Evolutionary conservation across 805 yeast species (phyloP), one percentile per base, ranked within the genome.

Genomic region (Metschnikowia koreensis): DNA sequence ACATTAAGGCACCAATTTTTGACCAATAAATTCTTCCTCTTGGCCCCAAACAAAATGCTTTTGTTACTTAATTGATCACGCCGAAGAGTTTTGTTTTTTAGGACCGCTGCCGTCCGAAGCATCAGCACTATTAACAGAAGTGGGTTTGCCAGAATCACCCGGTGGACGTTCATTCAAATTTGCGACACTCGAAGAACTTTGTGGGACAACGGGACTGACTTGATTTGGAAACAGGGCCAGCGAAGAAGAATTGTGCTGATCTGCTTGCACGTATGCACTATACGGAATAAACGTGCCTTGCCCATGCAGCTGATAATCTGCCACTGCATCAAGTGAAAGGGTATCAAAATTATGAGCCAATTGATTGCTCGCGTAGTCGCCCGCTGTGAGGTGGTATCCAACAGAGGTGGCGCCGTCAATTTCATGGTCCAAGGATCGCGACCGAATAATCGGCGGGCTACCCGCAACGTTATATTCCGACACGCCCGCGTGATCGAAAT

Each of bases 361-460:
- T 8, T 44, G 52, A 13, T 48, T 44, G 39, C 34, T 40, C 11
- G 29, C 39, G 11, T 38, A 48, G 34, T 42, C 45, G 10, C 38
- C 17, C 6, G 15, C 16, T 7, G 27, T n/a, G n/a, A 26, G 39
- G 9, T 22, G 46, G 29, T 22, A 3, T 22, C 46, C 22, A n/a
- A 28, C 28, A 28, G n/a, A 11, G 3, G 37, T 16, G 13, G 15
- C 29, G 16, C 22, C 42, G 11, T 48, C 47, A n/a, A 31, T 16
- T 10, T 12, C 47, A 29, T 48, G 39, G 41, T 49, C 52, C 33
- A 49, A 44, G 6, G 52, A 49, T 38, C 52, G 33, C 5, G 52
- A 49, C 22, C 52, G 36, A 2, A 28, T 22, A 8, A 44, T 31
- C 26, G 48, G 48, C 13, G 17, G 15, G 28, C 34, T 9, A 15